Conservation (phyloP, 2,329 filamentous ascomycete genomes). For the Colletotrichum tropicale region DNA sequence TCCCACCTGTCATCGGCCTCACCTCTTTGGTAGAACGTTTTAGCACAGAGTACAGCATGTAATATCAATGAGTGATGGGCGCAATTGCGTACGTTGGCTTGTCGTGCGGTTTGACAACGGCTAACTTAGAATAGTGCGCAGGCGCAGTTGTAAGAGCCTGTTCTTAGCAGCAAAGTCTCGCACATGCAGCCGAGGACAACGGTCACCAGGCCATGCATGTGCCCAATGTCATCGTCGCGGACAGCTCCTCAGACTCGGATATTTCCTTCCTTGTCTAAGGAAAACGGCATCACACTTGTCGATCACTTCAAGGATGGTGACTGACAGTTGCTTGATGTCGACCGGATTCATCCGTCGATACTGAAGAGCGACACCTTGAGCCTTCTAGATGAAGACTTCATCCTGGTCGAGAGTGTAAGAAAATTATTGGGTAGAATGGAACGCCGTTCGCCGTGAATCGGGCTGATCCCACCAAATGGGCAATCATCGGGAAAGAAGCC, state of each 20-base stretch:
- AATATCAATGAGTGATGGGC: neutral
- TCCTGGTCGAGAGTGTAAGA: neutral
- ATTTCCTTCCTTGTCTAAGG: neutral
- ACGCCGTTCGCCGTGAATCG: neutral
- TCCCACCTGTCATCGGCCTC: neutral
- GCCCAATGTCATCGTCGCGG: neutral
- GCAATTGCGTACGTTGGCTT: neutral
- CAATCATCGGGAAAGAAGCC: neutral
- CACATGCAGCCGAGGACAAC: conserved; percentile 2
- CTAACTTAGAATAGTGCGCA: neutral
- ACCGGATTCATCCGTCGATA: neutral
- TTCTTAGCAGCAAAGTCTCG: neutral
- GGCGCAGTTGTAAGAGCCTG: neutral
- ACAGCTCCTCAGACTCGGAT: neutral
- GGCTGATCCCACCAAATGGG: neutral
- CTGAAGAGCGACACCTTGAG: neutral
- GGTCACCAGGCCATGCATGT: neutral
- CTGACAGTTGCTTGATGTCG: neutral
- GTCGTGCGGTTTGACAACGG: neutral
- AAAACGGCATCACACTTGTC: neutral
- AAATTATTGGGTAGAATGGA: neutral
- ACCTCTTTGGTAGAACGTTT: neutral
- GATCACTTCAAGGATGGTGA: neutral
- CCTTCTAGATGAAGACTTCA: neutral
- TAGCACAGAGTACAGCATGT: neutral